phyloP scores from a whole-genome alignment of 1,284 basidiomycete genomes.

The Cryptococcus sp. region DNA sequence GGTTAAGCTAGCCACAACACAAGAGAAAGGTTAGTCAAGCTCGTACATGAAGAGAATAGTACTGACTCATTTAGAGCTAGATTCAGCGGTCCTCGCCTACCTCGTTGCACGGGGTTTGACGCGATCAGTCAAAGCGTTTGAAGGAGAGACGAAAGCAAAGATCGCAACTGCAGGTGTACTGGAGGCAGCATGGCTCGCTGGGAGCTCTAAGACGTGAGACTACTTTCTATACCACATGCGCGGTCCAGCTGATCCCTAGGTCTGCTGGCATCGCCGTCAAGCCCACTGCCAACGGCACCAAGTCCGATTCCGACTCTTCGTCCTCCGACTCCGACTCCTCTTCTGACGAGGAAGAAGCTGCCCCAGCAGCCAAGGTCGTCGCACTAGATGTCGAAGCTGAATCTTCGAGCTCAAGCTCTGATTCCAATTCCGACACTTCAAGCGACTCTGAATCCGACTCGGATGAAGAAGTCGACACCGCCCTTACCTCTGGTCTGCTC shows the following conservation, averaged over 20 bases:
- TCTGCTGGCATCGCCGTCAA: background rate
- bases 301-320: constrained; percentile 6
- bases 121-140: constrained; percentile 43
- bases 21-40: background rate
- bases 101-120: constrained; percentile 41
- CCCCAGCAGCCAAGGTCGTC: constrained; percentile 4
- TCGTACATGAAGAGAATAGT: constrained; percentile 7
- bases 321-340: constrained; percentile 2
- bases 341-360: constrained; percentile 5
- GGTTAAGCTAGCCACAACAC: background rate
- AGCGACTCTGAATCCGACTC: constrained; percentile 12
- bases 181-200: constrained; percentile 28
- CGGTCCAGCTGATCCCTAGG: too few relatives aligned
- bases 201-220: constrained; percentile 1
- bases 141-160: constrained; percentile 41
- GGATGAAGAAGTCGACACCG: constrained; percentile 5
- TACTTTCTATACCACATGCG: too few relatives aligned
- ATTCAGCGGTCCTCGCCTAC: constrained; percentile 45
- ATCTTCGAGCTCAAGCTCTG: constrained; percentile 5
- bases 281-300: background rate
- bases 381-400: background rate
- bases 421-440: constrained; percentile 5
- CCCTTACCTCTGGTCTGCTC: background rate
- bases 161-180: constrained; percentile 17
- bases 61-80: constrained; percentile 31